Conservation (phyloP, 257 asterid species). For the Penstemon davidsonii region DNA sequence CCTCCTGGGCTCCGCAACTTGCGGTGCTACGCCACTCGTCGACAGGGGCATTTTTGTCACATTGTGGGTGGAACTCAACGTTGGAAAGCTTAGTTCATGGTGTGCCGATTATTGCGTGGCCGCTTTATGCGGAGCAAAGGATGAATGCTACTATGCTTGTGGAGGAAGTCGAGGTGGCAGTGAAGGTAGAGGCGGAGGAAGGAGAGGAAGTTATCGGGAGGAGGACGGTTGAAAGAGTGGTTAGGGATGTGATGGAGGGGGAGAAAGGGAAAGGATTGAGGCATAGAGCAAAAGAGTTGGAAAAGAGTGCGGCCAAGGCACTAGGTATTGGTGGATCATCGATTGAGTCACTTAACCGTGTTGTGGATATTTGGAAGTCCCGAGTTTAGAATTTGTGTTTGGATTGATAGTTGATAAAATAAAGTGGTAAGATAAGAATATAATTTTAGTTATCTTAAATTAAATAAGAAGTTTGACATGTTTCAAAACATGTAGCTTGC, state of each 20-base stretch:
- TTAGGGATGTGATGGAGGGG: constrained; percentile 39
- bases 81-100: constrained; percentile 46
- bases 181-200: constrained; percentile 19
- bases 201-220: constrained; percentile 29
- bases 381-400: no score
- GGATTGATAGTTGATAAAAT: no score
- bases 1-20: constrained; percentile 47
- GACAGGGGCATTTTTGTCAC: constrained; percentile 39
- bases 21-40: constrained; percentile 42
- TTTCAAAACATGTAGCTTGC: no score
- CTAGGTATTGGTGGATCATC: constrained; percentile 36
- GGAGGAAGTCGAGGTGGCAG: constrained; percentile 48
- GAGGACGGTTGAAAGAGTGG: constrained; percentile 37
- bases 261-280: constrained; percentile 34
- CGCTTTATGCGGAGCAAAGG: constrained; percentile 50
- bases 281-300: constrained; percentile 29
- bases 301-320: constrained; percentile 37
- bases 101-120: constrained; percentile 59
- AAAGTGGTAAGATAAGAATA: no score
- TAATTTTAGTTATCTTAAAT: no score
- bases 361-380: no score
- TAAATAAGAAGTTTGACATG: no score
- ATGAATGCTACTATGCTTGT: constrained; percentile 44
- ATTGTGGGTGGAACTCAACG: constrained; percentile 56
- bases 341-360: constrained; percentile 27